Evolutionary conservation across 83 land plant genomes (phyloP), one percentile per base, ranked within the genome.

Genomic region (Larix sibirica): DNA sequence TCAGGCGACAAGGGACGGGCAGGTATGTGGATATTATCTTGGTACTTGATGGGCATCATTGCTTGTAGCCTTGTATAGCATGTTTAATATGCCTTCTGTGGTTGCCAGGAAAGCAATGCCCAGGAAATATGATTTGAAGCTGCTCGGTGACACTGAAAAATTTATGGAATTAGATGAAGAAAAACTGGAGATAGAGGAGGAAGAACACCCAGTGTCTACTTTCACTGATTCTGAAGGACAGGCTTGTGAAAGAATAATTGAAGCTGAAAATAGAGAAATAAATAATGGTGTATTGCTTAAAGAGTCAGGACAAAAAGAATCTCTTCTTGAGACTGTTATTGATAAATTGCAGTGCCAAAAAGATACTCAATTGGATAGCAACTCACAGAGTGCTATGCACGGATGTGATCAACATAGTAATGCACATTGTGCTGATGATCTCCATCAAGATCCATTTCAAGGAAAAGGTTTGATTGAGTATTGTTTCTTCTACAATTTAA

Each of bases 1-100:
- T 70, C 23, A 40, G 75, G 21, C 50, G 75, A 9, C 75, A 70
- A 33, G 75, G 75, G 47, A 31, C 75, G 38, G 75, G 75, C 47
- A 70, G 75, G 75, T 70, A 70, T 70, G 38, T 38, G 31, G 47
- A 38, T 38, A 38, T 9, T 31, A 38, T 70, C 75, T 38, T 38
- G 33, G 44, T 40, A 70, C 12, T 18, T 38, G 31, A 38, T 38
- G 6, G 44, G 4, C 33, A 7, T 70, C 23, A 70, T 4, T 18
- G 6, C 8, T 17, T 17, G 28, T 28, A 28, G 28, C 28, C 28
- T 28, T 28, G 20, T 70, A 5, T 14, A 17, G 50, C 75, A 7
- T 38, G 42, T n/a, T 13, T 70, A 38, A 70, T 33, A n/a, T 33
- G 4, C 31, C 13, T 70, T 13, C 8, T 17, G 2, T 70, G 44